Percentiles rank a stretch among this genome's conserved stretches.
Evolutionary conservation across 495 filamentous ascomycete species (phyloP).

Genomic region (Hypomontagnella monticulosa): DNA sequence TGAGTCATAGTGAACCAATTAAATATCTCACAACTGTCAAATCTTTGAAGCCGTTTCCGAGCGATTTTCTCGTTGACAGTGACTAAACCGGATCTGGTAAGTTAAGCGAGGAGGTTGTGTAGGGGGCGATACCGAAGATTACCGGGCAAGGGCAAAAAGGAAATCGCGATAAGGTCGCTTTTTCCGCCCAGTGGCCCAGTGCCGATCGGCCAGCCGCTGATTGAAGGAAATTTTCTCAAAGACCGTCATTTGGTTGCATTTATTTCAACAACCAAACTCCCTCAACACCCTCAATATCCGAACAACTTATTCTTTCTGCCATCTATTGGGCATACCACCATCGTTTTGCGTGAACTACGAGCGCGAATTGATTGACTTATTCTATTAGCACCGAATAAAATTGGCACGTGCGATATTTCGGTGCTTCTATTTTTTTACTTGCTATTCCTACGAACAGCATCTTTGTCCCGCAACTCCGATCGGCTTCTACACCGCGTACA

Average conservation of each 20-base stretch:
- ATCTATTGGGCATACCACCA: slow-evolving; percentile 21
- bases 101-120: slow-evolving; percentile 12
- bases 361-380: slow-evolving; percentile 13
- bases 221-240: slow-evolving; percentile 34
- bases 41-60: slow-evolving; percentile 31
- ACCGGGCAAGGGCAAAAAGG: slow-evolving; percentile 24
- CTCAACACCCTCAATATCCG: slow-evolving; percentile 11
- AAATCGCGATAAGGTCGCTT: slow-evolving; percentile 30
- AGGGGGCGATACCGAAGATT: slow-evolving; percentile 29
- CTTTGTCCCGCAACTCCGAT: slow-evolving; percentile 38
- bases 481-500: slow-evolving; percentile 15
- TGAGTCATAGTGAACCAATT: slow-evolving; percentile 17
- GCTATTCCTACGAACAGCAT: slow-evolving; percentile 18
- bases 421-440: slow-evolving; percentile 12
- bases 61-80: slow-evolving; percentile 36
- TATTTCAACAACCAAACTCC: slow-evolving; percentile 23
- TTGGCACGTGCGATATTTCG: slow-evolving; percentile 11
- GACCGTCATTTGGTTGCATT: slow-evolving; percentile 24
- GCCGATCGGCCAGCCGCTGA: slow-evolving; percentile 28
- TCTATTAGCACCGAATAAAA: slow-evolving; percentile 1
- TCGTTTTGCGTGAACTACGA: slow-evolving; percentile 16
- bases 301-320: too few species aligned
- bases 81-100: slow-evolving; percentile 22
- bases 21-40: not conserved
- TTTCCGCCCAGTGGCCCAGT: slow-evolving; percentile 26